Evolutionary conservation across 176 grass and related monocot species (phyloP).

Genomic region (Urochloa ruziziensis): DNA sequence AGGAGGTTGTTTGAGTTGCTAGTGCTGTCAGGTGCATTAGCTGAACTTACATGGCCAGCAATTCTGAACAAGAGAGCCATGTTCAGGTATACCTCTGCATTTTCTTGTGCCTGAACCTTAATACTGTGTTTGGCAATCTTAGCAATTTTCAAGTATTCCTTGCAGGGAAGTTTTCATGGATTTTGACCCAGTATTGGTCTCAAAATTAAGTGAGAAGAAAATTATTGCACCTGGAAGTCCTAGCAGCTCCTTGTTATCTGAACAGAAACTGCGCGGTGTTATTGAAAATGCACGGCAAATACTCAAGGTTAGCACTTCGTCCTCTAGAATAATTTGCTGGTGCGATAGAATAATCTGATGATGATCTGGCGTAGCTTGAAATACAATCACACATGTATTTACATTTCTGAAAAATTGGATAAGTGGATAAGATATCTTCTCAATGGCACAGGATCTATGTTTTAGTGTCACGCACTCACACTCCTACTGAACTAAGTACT

Average conservation of each 20-base stretch:
- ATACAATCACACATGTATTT: neutral
- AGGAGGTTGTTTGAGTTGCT: slow-evolving; percentile 96
- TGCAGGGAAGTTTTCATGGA: slow-evolving; percentile 93
- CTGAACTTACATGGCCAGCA: slow-evolving; percentile 85
- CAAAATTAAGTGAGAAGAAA: slow-evolving; percentile 91
- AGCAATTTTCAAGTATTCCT: slow-evolving; percentile 21
- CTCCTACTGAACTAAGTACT: slow-evolving; percentile 1
- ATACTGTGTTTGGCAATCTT: neutral
- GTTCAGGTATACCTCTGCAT: slow-evolving; percentile 64
- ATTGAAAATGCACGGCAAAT: slow-evolving; percentile 88
- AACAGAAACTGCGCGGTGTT: slow-evolving; percentile 77
- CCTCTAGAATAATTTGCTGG: neutral
- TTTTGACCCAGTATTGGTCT: slow-evolving; percentile 74
- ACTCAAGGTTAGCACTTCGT: slow-evolving; percentile 61
- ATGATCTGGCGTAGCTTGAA: neutral
- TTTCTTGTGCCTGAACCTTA: neutral
- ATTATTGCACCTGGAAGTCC: slow-evolving; percentile 67
- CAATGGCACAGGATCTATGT: no score
- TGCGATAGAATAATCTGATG: neutral
- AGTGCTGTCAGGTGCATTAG: slow-evolving; percentile 84
- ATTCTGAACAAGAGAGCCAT: slow-evolving; percentile 86
- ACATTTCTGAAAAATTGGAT: neutral
- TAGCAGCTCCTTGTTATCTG: slow-evolving; percentile 72
- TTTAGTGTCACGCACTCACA: neutral
- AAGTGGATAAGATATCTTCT: no score